Evolutionary conservation across 2,329 filamentous ascomycete species (phyloP), one percentile per base, ranked within the genome.

Genomic region (Trichoderma koningii): DNA sequence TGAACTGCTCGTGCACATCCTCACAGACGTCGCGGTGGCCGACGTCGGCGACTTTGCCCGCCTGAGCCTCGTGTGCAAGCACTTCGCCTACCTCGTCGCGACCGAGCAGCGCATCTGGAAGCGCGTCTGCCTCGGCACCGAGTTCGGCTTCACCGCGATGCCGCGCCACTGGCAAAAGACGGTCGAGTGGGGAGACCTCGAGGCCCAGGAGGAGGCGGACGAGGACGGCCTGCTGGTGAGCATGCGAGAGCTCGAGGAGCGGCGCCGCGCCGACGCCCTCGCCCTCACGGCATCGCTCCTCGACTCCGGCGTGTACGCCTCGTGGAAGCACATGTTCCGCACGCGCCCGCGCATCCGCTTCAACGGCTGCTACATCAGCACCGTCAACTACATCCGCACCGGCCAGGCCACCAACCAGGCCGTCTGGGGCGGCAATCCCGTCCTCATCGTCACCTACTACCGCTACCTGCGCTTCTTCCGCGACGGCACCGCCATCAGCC

Each of bases 391-490:
- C 78, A 87, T 92, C 56, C 90, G 95, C 26, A 81, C 92, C 0
- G 95, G 95, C 38, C 90, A 90, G 66, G 83, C 88, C 3, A 83
- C 85, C 21, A 89, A 88, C 68, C 88, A 87, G 63, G 79, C 89
- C 19, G 89, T 90, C 1, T 97, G 93, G 92, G 81, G 81, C 71
- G 89, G 85, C 26, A 64, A 63, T 41, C 93, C 93, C 9, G 89
- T 98, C 42, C 93, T 96, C 75, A 96, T 98, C 66, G 93, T 99
- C 55, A 99, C 95, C 0, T 99, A 98, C 79, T 99, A 96, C 79
- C 92, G 95, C 65, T 99, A 98, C 78, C 85, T 99, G 3, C 91
- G 95, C 61, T 95, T 99, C 80, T 95, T 95, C 79, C 90, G 93
- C 26, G 92, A 98, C 76, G 95, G 95, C 30, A 89, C 90, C 1